Conservation (phyloP, 192 early-diverging fungal genomes). For the Umbelopsis isabellina region DNA sequence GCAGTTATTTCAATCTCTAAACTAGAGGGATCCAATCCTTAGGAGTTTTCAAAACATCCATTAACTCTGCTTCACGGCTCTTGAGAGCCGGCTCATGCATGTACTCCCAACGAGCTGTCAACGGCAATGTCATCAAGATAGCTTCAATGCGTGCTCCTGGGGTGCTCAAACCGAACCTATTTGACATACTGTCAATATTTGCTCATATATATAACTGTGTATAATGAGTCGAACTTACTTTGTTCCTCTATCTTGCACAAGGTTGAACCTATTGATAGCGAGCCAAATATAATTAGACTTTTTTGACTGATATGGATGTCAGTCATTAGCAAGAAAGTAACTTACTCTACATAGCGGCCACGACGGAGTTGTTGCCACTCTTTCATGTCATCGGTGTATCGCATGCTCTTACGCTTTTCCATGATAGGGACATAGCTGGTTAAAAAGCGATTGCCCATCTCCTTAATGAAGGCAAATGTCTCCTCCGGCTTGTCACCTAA, state of each 20-base stretch:
- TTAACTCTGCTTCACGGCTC: conserved; percentile 72
- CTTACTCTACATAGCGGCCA: conserved; percentile 88
- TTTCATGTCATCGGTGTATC: conserved; percentile 77
- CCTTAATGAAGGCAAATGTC: conserved; percentile 82
- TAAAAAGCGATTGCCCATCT: conserved; percentile 81
- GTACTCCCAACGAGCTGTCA: conserved; percentile 97
- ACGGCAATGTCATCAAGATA: conserved; percentile 91
- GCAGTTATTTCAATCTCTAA: conserved; percentile 22
- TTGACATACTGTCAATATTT: not conserved
- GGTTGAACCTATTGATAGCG: conserved; percentile 67
- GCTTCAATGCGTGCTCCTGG: conserved; percentile 96
- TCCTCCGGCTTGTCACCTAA: conserved; percentile 78
- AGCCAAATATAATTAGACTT: too few species aligned
- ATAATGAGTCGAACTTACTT: not conserved
- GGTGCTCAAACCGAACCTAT: conserved; percentile 86
- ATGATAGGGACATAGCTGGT: conserved; percentile 90
- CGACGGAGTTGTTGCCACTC: conserved; percentile 95
- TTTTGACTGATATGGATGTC: too few species aligned
- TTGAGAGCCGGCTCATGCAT: conserved; percentile 69
- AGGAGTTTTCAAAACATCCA: conserved; percentile 81
- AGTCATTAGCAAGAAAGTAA: not conserved
- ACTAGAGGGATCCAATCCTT: conserved; percentile 71
- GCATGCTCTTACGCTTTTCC: conserved; percentile 75
- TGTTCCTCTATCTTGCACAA: conserved; percentile 96
- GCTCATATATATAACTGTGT: too few species aligned